A percentile compares a stretch with the other conserved stretches of the same genome.
Conservation (phyloP, 306 rosid genomes). For the Elaeagnus macrophylla region DNA sequence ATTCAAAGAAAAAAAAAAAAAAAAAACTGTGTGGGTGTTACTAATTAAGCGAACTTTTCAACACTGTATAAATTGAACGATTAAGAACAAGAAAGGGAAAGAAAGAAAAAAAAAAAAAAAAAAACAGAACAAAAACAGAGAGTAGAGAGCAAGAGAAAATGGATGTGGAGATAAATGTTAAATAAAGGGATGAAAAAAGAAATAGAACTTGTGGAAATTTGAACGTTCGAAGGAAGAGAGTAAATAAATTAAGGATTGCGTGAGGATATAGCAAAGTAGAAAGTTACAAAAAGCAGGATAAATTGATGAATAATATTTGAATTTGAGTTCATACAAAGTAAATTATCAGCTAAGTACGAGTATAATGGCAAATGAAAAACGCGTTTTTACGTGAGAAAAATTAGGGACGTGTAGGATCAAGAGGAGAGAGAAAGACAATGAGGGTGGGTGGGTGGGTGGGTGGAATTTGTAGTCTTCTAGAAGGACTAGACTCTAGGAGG, state of each 20-base stretch:
- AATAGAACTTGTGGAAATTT: too few species aligned
- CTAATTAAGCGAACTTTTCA: background rate
- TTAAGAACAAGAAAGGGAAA: background rate
- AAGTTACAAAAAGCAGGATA: background rate
- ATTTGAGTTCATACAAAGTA: background rate
- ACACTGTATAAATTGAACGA: background rate
- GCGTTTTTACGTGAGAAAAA: slow-evolving; percentile 11
- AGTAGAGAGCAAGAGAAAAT: background rate
- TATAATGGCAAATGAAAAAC: slow-evolving; percentile 7
- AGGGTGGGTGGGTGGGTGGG: background rate
- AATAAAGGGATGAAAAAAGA: slow-evolving; percentile 6
- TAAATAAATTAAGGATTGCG: slow-evolving; percentile 20
- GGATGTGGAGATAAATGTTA: slow-evolving; percentile 6
- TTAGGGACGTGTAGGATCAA: slow-evolving; percentile 2
- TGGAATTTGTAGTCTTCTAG: too few species aligned
- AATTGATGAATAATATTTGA: too few species aligned
- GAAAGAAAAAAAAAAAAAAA: background rate
- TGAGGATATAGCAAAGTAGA: slow-evolving; percentile 34
- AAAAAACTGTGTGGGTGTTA: slow-evolving; percentile 5
- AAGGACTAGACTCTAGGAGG: too few species aligned
- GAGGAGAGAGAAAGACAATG: slow-evolving; percentile 8
- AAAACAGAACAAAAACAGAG: background rate
- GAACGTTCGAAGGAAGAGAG: slow-evolving; percentile 28
- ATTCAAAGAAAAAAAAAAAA: background rate
- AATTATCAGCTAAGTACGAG: background rate